These are phyloP conservation scores for Podospora fimiseda DNA, from an alignment of 495 filamentous ascomycete genomes.

Conservation along the genomic window DNA sequence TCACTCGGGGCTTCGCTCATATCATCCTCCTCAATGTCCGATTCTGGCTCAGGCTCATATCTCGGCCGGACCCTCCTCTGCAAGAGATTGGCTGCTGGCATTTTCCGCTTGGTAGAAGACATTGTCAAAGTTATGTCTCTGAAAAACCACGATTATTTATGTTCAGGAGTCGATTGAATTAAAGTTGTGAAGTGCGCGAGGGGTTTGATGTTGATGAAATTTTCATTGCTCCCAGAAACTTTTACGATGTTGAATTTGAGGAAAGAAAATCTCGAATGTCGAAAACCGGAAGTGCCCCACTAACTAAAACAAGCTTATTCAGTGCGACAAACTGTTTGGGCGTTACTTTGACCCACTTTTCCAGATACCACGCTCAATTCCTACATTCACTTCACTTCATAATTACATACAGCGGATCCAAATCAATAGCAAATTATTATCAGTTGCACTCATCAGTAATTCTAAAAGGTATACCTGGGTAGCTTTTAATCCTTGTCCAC, in stretches of 20 bases:
- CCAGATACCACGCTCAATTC: too few relatives aligned
- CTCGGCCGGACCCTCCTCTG: constrained; percentile 55
- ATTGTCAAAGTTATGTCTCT: constrained; percentile 8
- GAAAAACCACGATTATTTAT: too few relatives aligned
- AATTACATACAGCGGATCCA: background rate
- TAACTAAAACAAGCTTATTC: background rate
- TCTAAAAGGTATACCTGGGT: background rate
- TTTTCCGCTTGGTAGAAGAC: constrained; percentile 29
- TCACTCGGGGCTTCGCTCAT: constrained; percentile 26
- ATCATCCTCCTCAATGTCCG: constrained; percentile 33
- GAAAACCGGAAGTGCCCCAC: background rate
- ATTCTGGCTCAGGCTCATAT: constrained; percentile 49
- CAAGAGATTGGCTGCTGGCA: constrained; percentile 25
- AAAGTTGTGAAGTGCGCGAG: background rate
- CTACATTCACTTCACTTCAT: too few relatives aligned
- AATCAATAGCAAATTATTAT: background rate
- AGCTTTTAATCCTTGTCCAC: background rate
- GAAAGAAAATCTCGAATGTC: background rate
- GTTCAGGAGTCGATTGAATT: background rate
- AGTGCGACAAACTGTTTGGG: background rate
- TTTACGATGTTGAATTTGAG: background rate
- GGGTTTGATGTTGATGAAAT: background rate
- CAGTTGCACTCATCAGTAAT: background rate
- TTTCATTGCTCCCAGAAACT: background rate
- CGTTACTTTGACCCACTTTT: background rate